Conservation (phyloP, 1,284 basidiomycete genomes). For the Coriolopsis trogii region DNA sequence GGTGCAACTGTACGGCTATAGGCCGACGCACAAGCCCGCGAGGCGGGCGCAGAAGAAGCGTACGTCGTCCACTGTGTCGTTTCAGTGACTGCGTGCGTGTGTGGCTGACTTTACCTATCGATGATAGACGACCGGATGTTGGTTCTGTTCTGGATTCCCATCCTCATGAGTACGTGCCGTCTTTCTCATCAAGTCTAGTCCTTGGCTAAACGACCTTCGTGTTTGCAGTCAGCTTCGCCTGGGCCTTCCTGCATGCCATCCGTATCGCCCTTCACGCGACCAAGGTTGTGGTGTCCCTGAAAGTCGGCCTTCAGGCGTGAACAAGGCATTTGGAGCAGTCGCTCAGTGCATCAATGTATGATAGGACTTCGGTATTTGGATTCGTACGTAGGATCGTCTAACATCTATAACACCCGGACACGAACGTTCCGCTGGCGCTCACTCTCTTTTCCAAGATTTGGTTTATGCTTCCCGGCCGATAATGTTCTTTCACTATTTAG, state of each 20-base stretch:
- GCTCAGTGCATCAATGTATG: slow-evolving; percentile 12
- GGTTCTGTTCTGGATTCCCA: slow-evolving; percentile 92
- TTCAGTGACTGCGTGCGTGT: background rate
- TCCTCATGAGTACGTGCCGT: slow-evolving; percentile 69
- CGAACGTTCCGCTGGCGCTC: background rate
- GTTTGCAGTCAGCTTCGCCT: slow-evolving; percentile 63
- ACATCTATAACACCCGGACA: background rate
- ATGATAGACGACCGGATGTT: slow-evolving; percentile 88
- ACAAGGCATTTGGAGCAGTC: too few species aligned
- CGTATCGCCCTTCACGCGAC: slow-evolving; percentile 58
- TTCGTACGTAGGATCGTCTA: slow-evolving; percentile 10
- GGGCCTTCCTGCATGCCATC: slow-evolving; percentile 63
- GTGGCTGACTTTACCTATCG: slow-evolving; percentile 14
- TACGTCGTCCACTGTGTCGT: slow-evolving; percentile 40
- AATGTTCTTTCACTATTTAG: background rate
- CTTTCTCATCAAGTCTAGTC: background rate
- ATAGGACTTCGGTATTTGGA: too few species aligned
- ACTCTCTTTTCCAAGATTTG: background rate
- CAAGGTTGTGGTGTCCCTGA: slow-evolving; percentile 53
- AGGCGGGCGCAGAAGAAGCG: slow-evolving; percentile 70
- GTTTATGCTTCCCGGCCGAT: background rate
- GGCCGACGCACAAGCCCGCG: slow-evolving; percentile 54
- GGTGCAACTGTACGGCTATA: slow-evolving; percentile 66
- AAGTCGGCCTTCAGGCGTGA: slow-evolving; percentile 44
- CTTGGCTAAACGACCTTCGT: slow-evolving; percentile 15